Percentiles rank a stretch among this genome's conserved stretches.
These are phyloP conservation scores for Aspergillus spinulosporus DNA, from an alignment of 2,329 filamentous ascomycete genomes.

Conservation along the genomic window DNA sequence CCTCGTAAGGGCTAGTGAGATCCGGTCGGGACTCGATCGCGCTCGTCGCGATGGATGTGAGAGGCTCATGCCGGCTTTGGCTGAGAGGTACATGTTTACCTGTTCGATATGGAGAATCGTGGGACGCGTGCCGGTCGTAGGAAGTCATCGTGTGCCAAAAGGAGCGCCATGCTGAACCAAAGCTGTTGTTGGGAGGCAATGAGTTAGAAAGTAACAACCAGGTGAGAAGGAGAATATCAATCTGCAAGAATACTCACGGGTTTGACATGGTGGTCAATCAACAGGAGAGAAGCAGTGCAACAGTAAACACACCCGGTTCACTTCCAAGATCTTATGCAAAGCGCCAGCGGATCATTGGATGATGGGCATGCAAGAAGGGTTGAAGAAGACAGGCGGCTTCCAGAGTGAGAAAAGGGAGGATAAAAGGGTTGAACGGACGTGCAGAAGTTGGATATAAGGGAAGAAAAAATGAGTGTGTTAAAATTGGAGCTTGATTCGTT, in stretches of 20 bases:
- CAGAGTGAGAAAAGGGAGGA: constrained; percentile 19
- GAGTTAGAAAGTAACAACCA: not conserved
- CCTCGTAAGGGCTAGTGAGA: constrained; percentile 73
- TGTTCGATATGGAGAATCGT: constrained; percentile 89
- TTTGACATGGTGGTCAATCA: constrained; percentile 24
- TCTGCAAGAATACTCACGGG: constrained; percentile 22
- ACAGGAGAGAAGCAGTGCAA: not conserved
- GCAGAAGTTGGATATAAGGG: constrained; percentile 10
- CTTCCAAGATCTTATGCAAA: constrained; percentile 15
- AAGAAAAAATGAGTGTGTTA: constrained; percentile 16
- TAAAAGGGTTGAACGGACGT: constrained; percentile 8
- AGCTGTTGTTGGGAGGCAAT: constrained; percentile 42
- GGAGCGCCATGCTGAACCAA: constrained; percentile 74
- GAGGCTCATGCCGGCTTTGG: constrained; percentile 74
- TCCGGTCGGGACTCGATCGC: constrained; percentile 86
- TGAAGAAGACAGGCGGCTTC: constrained; percentile 9
- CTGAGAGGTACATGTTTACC: constrained; percentile 86
- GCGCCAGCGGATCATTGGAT: constrained; percentile 21
- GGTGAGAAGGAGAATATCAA: constrained; percentile 1
- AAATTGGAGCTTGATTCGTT: not conserved
- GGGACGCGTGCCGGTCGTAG: constrained; percentile 80
- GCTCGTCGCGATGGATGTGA: constrained; percentile 82
- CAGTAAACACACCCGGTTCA: constrained; percentile 11
- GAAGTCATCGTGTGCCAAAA: constrained; percentile 94
- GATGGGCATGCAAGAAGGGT: constrained; percentile 8